Conservation (phyloP, 2,329 filamentous ascomycete genomes). For the Elsinoe australis region DNA sequence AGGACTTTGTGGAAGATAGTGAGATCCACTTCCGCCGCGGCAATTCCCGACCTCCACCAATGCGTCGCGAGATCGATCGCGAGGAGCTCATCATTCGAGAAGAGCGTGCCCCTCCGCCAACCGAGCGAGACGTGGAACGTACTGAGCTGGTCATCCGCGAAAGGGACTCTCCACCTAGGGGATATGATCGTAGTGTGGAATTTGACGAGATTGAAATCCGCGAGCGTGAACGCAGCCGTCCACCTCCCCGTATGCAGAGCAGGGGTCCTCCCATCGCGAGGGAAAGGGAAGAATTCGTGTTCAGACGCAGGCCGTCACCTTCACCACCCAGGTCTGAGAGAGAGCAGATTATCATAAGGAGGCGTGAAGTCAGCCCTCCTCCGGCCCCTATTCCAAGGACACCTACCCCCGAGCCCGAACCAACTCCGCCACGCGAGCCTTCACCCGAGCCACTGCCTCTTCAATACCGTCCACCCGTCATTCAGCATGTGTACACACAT, state of each 20-base stretch:
- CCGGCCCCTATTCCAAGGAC: slow-evolving; percentile 23
- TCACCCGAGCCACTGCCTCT: slow-evolving; percentile 45
- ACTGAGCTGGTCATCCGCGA: slow-evolving; percentile 35
- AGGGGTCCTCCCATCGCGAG: slow-evolving; percentile 31
- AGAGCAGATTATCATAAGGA: slow-evolving; percentile 42
- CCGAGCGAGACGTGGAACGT: slow-evolving; percentile 30
- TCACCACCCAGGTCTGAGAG: slow-evolving; percentile 29
- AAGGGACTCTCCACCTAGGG: slow-evolving; percentile 19
- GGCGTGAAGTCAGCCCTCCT: slow-evolving; percentile 32
- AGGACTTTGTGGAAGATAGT: slow-evolving; percentile 27
- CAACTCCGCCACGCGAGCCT: slow-evolving; percentile 38
- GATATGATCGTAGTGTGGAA: slow-evolving; percentile 21
- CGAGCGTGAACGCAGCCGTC: slow-evolving; percentile 30
- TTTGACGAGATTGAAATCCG: slow-evolving; percentile 32
- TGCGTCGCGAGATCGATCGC: slow-evolving; percentile 20
- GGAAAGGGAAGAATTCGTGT: slow-evolving; percentile 32
- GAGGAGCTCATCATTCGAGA: slow-evolving; percentile 21
- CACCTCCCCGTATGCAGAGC: slow-evolving; percentile 26
- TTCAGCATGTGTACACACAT: slow-evolving; percentile 83
- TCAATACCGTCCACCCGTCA: slow-evolving; percentile 63
- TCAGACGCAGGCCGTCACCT: slow-evolving; percentile 30
- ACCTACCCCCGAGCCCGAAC: slow-evolving; percentile 22
- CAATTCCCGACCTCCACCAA: slow-evolving; percentile 18
- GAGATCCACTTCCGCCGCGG: slow-evolving; percentile 32
- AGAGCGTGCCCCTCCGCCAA: slow-evolving; percentile 19